Base-by-base conservation (phyloP, 75 land plant genomes). In the Selaginella moellendorffii region DNA sequence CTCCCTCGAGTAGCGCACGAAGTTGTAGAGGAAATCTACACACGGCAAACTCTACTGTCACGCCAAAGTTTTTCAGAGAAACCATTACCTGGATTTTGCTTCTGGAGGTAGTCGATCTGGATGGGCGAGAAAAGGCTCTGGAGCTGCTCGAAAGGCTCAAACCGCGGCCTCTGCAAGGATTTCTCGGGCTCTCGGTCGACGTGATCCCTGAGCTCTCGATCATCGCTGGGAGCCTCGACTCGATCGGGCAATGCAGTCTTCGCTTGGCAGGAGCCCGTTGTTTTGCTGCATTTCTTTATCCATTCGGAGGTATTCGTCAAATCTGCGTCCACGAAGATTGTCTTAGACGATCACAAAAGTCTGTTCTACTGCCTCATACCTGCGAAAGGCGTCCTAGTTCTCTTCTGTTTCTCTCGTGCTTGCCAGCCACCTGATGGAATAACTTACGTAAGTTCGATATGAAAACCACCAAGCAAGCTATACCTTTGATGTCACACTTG, bases 401-500 rank as follows among this genome's bases (percentile, higher is more conserved):
- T n/a, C n/a, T n/a, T n/a, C n/a, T n/a, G n/a, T n/a, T n/a, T n/a
- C n/a, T n/a, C n/a, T n/a, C n/a, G n/a, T n/a, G n/a, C n/a, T n/a
- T n/a, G n/a, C n/a, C n/a, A n/a, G n/a, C n/a, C n/a, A n/a, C n/a
- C n/a, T n/a, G n/a, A n/a, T n/a, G n/a, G n/a, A n/a, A n/a, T n/a
- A n/a, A n/a, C n/a, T n/a, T n/a, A n/a, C n/a, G n/a, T n/a, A n/a
- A n/a, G n/a, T n/a, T n/a, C n/a, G n/a, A n/a, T n/a, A n/a, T n/a
- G n/a, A n/a, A n/a, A n/a, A n/a, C n/a, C n/a, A n/a, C n/a, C n/a
- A n/a, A n/a, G n/a, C n/a, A n/a, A n/a, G n/a, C n/a, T n/a, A n/a
- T n/a, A n/a, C n/a, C n/a, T n/a, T 68, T 27, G 26, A 76, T 53
- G 54, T 76, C 26, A 28, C 70, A 76, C 30, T 76, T 62, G 20